Conservation (phyloP, 345 rosid species). For the Microcos paniculata region DNA sequence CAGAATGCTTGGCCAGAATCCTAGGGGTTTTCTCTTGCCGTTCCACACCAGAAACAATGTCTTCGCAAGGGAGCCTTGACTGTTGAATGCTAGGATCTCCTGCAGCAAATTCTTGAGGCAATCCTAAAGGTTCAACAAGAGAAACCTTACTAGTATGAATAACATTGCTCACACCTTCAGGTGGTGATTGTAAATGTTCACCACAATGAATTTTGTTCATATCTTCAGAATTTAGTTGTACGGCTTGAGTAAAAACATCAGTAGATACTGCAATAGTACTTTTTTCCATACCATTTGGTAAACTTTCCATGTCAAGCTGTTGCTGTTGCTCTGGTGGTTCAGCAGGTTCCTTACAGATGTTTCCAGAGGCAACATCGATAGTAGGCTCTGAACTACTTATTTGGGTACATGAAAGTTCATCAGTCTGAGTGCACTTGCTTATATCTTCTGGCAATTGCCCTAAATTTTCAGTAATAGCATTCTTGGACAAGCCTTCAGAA, state of each 20-base stretch:
- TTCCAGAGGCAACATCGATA: slow-evolving; percentile 15
- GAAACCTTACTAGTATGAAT: slow-evolving; percentile 17
- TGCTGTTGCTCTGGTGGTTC: neutral
- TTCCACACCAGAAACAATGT: slow-evolving; percentile 11
- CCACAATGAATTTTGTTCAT: neutral
- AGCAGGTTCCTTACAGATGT: slow-evolving; percentile 3
- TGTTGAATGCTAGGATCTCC: slow-evolving; percentile 16
- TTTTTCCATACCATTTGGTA: slow-evolving; percentile 3
- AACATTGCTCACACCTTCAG: slow-evolving; percentile 12
- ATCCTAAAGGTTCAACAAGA: slow-evolving; percentile 20
- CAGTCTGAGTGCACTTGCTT: neutral
- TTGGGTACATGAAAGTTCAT: neutral
- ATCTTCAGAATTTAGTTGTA: slow-evolving; percentile 12
- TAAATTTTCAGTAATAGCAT: neutral
- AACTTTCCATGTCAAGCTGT: neutral
- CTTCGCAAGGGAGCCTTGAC: slow-evolving; percentile 15
- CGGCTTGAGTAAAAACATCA: slow-evolving; percentile 9
- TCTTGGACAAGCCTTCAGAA: slow-evolving; percentile 19
- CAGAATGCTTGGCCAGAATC: slow-evolving; percentile 16
- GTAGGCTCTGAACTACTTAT: neutral
- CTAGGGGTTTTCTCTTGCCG: slow-evolving; percentile 20
- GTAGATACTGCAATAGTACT: neutral
- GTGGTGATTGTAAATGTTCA: slow-evolving; percentile 16
- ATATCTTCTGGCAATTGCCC: neutral
- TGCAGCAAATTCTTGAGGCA: slow-evolving; percentile 18